phyloP scores from a whole-genome alignment of 441 rosid species.

The Erodium chrysanthum region DNA sequence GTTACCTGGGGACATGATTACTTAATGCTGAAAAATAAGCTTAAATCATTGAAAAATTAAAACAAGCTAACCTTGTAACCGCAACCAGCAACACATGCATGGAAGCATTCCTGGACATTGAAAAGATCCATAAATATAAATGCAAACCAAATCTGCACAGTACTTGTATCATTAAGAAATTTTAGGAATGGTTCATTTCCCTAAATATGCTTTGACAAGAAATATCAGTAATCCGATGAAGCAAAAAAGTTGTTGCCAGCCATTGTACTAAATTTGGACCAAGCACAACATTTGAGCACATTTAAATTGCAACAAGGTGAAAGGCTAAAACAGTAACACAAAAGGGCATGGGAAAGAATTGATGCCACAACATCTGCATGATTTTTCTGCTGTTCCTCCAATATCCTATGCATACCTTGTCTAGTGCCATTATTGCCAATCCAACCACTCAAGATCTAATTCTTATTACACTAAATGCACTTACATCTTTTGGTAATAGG shows the following conservation, averaged over 20 bases:
- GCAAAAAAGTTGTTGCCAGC: not conserved
- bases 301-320: not conserved
- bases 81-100: slow-evolving; percentile 81
- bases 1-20: too few relatives aligned
- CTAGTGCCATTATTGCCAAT: not conserved
- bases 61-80: slow-evolving; percentile 58
- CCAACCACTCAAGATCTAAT: not conserved
- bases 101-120: slow-evolving; percentile 62
- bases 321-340: not conserved
- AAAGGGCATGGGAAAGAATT: not conserved
- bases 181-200: not conserved
- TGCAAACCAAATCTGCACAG: not conserved
- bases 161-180: not conserved
- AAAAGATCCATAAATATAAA: slow-evolving; percentile 5
- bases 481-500: not conserved
- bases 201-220: not conserved
- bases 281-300: not conserved
- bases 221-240: too few relatives aligned
- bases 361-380: not conserved
- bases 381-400: not conserved
- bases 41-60: too few relatives aligned
- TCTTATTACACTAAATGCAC: not conserved
- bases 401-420: not conserved
- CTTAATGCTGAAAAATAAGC: too few relatives aligned
- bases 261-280: not conserved